Percentiles rank a stretch among this genome's conserved stretches.
These are phyloP conservation scores for Phytophthora pseudosyringae DNA, from an alignment of 352 stramenopile genomes.

Conservation along the genomic window DNA sequence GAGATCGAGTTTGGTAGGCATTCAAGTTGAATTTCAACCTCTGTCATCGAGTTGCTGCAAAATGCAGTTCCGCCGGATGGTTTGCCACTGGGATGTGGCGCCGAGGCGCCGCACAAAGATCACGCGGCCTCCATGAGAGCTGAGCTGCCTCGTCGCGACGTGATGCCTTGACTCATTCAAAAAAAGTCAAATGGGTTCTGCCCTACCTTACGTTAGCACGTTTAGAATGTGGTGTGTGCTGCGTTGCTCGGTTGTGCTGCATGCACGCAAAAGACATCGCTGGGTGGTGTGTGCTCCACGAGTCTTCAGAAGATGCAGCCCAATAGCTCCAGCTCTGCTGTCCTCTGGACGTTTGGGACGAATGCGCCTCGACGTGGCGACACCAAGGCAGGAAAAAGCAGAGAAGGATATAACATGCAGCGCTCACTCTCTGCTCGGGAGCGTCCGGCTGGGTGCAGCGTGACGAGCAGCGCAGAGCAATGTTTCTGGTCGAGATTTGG, in stretches of 20 bases:
- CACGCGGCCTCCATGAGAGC: conserved; percentile 15
- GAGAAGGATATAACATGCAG: conserved; percentile 15
- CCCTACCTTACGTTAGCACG: conserved; percentile 2
- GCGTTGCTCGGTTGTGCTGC: not conserved
- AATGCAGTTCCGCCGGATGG: conserved; percentile 16
- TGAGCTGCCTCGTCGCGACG: conserved; percentile 7
- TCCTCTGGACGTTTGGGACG: conserved; percentile 6
- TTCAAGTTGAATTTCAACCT: not conserved
- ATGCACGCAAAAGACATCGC: conserved; percentile 12
- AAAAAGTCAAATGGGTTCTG: conserved; percentile 13
- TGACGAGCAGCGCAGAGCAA: conserved; percentile 18
- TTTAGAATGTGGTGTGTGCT: not conserved
- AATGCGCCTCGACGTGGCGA: conserved; percentile 21
- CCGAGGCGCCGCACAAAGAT: conserved; percentile 25
- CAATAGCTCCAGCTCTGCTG: conserved; percentile 8
- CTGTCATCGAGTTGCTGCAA: conserved; percentile 34
- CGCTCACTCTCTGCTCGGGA: conserved; percentile 25
- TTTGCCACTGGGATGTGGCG: conserved; percentile 2
- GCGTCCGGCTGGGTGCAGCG: conserved; percentile 15
- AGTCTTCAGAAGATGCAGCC: conserved; percentile 18
- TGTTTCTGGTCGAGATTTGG: conserved; percentile 32
- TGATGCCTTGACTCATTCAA: conserved; percentile 21
- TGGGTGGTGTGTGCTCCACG: conserved; percentile 15
- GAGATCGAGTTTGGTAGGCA: not conserved
- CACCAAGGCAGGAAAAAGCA: conserved; percentile 23